Percentiles rank a stretch among this genome's conserved stretches.
Conservation (phyloP, 805 yeast genomes). For the Candida palmyrensis region DNA sequence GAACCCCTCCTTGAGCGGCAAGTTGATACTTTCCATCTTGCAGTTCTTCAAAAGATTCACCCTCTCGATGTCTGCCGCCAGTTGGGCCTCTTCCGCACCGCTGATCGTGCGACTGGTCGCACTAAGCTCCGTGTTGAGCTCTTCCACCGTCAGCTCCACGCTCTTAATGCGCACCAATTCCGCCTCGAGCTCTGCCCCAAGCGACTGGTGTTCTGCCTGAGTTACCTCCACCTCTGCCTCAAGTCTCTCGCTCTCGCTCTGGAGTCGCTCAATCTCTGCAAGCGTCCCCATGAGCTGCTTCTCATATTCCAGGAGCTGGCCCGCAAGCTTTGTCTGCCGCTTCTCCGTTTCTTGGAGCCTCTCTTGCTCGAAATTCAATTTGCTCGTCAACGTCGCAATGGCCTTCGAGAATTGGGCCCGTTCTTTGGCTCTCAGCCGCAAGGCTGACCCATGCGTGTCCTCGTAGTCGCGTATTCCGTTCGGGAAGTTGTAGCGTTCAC, state of each 20-base stretch:
- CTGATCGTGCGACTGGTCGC: constrained; percentile 28
- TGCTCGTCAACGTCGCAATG: constrained; percentile 54
- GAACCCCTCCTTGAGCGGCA: constrained; percentile 61
- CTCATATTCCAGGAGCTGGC: constrained; percentile 34
- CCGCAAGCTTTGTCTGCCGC: constrained; percentile 41
- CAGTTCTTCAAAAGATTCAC: constrained; percentile 61
- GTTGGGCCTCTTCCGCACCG: constrained; percentile 47
- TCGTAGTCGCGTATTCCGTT: constrained; percentile 64
- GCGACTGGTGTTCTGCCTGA: constrained; percentile 13
- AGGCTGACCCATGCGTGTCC: constrained; percentile 52
- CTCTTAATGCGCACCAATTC: constrained; percentile 25
- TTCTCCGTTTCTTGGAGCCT: constrained; percentile 46
- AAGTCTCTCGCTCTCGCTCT: constrained; percentile 15
- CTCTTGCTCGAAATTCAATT: constrained; percentile 60
- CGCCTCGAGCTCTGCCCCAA: constrained; percentile 8
- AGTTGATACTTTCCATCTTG: constrained; percentile 60
- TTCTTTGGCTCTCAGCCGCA: constrained; percentile 55
- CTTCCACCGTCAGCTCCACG: constrained; percentile 30
- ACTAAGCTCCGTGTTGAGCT: constrained; percentile 28
- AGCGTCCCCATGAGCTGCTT: constrained; percentile 23
- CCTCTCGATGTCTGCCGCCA: constrained; percentile 51
- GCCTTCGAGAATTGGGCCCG: constrained; percentile 58
- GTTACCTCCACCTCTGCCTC: constrained; percentile 26
- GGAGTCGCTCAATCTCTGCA: constrained; percentile 26
- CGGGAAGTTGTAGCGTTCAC: constrained; percentile 47